phyloP scores from a whole-genome alignment of 176 grass and related monocot genomes.

The Phyllostachys edulis region DNA sequence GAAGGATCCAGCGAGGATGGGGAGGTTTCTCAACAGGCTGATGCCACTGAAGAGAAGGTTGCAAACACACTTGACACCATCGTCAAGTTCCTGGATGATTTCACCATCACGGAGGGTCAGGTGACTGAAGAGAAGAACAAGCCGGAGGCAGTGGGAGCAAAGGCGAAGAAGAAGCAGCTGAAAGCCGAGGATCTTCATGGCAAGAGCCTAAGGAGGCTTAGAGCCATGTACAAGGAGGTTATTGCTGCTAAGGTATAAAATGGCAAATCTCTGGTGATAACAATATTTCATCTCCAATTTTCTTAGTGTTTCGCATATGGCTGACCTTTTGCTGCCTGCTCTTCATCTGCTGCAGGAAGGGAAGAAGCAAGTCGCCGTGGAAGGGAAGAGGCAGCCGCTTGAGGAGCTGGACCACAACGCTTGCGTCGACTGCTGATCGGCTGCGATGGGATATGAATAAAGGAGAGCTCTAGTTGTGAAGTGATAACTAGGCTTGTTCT shows the following conservation, averaged over 20 bases:
- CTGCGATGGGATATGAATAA: conserved; percentile 4
- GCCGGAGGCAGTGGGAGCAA: neutral
- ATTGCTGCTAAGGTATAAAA: conserved; percentile 41
- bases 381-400: conserved; percentile 49
- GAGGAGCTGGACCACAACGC: conserved; percentile 43
- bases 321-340: too few species aligned
- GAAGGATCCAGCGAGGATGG: neutral
- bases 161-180: neutral
- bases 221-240: conserved; percentile 35
- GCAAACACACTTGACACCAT: neutral
- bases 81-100: conserved; percentile 10
- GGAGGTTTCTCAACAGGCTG: conserved; percentile 10
- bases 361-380: neutral
- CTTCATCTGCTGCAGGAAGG: conserved; percentile 25
- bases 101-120: neutral
- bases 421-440: conserved; percentile 11
- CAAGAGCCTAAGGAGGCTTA: conserved; percentile 72
- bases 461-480: conserved; percentile 34
- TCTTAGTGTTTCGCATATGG: neutral
- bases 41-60: conserved; percentile 14
- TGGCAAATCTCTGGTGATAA: neutral
- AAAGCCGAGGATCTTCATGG: neutral
- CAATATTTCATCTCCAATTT: neutral
- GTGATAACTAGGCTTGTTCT: conserved; percentile 37
- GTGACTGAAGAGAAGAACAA: too few species aligned